Percentiles rank a stretch among this genome's conserved stretches.
Conservation (phyloP, 2,329 filamentous ascomycete genomes). For the Grosmannia clavigera region DNA sequence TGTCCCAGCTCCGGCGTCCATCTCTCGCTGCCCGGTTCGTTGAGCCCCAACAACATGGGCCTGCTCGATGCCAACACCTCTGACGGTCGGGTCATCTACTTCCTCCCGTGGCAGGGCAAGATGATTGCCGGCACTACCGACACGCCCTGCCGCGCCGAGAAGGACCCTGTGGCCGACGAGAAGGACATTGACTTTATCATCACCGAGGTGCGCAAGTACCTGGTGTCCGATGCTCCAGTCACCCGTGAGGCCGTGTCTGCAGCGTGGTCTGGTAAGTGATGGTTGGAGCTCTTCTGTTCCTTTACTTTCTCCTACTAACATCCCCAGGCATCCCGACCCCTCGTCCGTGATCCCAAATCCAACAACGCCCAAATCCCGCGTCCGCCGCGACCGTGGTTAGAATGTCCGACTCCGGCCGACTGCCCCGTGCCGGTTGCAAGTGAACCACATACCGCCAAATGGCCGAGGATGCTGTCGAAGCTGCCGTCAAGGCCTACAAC, state of each 20-base stretch:
- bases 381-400: constrained; percentile 71
- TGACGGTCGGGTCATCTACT: constrained; percentile 78
- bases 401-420: constrained; percentile 57
- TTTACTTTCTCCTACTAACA: background rate
- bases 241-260: constrained; percentile 65
- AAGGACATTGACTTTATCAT: constrained; percentile 75
- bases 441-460: constrained; percentile 85
- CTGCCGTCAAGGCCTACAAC: constrained; percentile 55
- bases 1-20: constrained; percentile 71
- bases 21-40: constrained; percentile 69
- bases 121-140: constrained; percentile 78
- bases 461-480: constrained; percentile 75
- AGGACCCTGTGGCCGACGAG: constrained; percentile 60
- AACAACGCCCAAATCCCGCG: constrained; percentile 74
- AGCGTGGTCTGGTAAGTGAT: constrained; percentile 49
- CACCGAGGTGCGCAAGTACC: constrained; percentile 62
- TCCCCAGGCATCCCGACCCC: constrained; percentile 47
- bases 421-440: constrained; percentile 74
- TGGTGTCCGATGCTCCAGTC: constrained; percentile 64
- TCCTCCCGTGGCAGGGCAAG: constrained; percentile 76
- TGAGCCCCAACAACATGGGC: constrained; percentile 68
- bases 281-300: background rate
- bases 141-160: constrained; percentile 53
- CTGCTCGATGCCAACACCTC: constrained; percentile 66
- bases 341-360: constrained; percentile 69